These are phyloP conservation scores for Scedosporium boydii DNA, from an alignment of 2,329 filamentous ascomycete genomes.

Conservation along the genomic window DNA sequence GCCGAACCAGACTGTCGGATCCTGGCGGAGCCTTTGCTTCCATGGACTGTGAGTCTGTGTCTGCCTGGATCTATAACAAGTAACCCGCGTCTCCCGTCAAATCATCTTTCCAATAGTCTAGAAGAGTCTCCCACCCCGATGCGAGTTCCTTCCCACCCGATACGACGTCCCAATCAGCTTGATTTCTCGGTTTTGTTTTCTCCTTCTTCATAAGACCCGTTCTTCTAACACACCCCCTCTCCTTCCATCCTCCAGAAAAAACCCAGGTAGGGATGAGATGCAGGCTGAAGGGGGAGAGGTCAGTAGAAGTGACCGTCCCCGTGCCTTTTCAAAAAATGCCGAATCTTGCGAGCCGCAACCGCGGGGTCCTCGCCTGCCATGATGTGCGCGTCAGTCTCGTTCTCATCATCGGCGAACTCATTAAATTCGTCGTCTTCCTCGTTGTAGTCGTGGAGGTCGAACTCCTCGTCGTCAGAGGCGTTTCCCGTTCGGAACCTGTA, in stretches of 20 bases:
- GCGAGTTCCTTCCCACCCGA: too few species aligned
- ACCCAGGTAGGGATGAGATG: neutral
- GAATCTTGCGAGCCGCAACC: conserved; percentile 16
- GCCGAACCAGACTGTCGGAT: conserved; percentile 3
- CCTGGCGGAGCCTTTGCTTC: neutral
- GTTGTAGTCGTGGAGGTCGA: conserved; percentile 46
- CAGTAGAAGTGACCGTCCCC: neutral
- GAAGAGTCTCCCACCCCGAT: neutral
- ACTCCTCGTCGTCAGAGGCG: conserved; percentile 27
- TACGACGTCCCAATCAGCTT: too few species aligned
- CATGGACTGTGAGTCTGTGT: neutral
- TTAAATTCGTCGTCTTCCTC: conserved; percentile 45
- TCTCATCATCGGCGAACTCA: conserved; percentile 21
- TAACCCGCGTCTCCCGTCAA: neutral
- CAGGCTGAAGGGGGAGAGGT: neutral
- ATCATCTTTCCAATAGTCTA: neutral
- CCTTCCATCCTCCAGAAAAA: neutral
- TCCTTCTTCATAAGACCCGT: too few species aligned
- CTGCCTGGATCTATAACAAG: neutral
- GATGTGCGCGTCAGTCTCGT: conserved; percentile 25
- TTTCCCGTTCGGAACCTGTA: conserved; percentile 38
- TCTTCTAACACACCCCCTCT: neutral
- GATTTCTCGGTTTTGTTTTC: too few species aligned
- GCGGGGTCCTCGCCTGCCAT: conserved; percentile 26
- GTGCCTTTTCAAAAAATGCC: conserved; percentile 12